Base-by-base conservation (phyloP, 441 rosid species). In the Gossypium davidsonii region DNA sequence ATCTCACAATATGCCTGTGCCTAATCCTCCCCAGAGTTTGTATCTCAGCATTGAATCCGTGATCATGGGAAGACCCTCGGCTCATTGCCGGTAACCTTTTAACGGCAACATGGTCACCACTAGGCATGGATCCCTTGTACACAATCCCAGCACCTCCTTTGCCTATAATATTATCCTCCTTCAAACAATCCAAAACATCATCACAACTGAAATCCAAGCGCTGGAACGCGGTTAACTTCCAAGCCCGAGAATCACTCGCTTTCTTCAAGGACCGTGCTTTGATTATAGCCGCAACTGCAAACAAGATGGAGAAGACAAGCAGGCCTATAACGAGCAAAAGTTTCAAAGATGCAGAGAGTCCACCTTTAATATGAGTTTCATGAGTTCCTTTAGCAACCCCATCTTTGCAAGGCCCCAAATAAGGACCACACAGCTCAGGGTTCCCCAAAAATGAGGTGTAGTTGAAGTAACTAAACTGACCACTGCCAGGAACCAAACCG, bases 71-170 rank as follows among this genome's bases (percentile, higher is more conserved):
- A 25, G 97, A 94, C 1, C 98, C 97, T 9, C 98, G 84, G 51
- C 88, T 88, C 90, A 92, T 90, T 1, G 77, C 90, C 0, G 98
- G 90, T 2, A 94, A 85, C 76, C 95, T 83, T 75, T 94, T 94
- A 17, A 94, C 97, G 0, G 97, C 98, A 48, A 94, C 97, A 3
- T 71, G 87, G 76, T 92, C 91, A n/a, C 97, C 91, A 17, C 84
- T 90, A 1, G 95, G 86, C 96, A 92, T 94, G 6, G 15, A 34
- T 6, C 96, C 97, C 73, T 94, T 94, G 76, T 89, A 94, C 72
- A 94, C 98, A 39, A 92, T 92, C 26, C 98, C 98, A 0, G 98
- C 98, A 56, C 98, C 98, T 18, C 98, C 97, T 83, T 94, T 94
- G 53, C 98, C 97, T 12, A 94, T 92, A 3, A 94, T 90, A 79